A percentile compares a stretch with the other conserved stretches of the same genome.
Evolutionary conservation across 805 yeast species (phyloP).

Genomic region (Cyberlindnera americana): DNA sequence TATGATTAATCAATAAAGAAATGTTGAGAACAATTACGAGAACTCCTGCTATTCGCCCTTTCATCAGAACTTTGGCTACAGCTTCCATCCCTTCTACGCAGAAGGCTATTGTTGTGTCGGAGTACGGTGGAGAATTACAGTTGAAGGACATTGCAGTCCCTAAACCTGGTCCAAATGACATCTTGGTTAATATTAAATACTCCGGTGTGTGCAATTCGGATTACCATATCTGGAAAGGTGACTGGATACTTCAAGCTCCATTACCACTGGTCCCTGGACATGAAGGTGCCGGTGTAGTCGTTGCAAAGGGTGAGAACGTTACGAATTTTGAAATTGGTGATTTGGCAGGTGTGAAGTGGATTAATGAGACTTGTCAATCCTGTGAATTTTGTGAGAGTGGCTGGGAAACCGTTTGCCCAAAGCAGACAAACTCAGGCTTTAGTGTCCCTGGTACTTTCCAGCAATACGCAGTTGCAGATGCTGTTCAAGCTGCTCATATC

Average conservation of each 20-base stretch:
- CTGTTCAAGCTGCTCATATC: slow-evolving; percentile 73
- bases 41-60: too few species aligned
- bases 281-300: slow-evolving; percentile 62
- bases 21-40: too few species aligned
- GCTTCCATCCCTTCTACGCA: slow-evolving; percentile 46
- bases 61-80: background rate
- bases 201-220: slow-evolving; percentile 64
- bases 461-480: slow-evolving; percentile 80
- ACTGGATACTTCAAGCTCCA: slow-evolving; percentile 52
- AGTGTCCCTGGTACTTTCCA: slow-evolving; percentile 84
- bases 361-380: slow-evolving; percentile 52
- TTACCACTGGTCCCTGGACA: slow-evolving; percentile 59
- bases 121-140: slow-evolving; percentile 40
- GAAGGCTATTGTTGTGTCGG: slow-evolving; percentile 46
- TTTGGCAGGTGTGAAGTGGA: slow-evolving; percentile 57
- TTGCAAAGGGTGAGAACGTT: slow-evolving; percentile 49
- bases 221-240: slow-evolving; percentile 60
- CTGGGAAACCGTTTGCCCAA: slow-evolving; percentile 58
- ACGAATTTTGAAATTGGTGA: slow-evolving; percentile 54
- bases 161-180: slow-evolving; percentile 48
- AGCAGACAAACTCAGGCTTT: slow-evolving; percentile 71
- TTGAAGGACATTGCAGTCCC: slow-evolving; percentile 53
- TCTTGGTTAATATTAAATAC: slow-evolving; percentile 51
- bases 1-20: too few species aligned
- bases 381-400: slow-evolving; percentile 52